Evolutionary conservation across 78 protist genomes (phyloP).

Genomic region (Diacronema lutheri): DNA sequence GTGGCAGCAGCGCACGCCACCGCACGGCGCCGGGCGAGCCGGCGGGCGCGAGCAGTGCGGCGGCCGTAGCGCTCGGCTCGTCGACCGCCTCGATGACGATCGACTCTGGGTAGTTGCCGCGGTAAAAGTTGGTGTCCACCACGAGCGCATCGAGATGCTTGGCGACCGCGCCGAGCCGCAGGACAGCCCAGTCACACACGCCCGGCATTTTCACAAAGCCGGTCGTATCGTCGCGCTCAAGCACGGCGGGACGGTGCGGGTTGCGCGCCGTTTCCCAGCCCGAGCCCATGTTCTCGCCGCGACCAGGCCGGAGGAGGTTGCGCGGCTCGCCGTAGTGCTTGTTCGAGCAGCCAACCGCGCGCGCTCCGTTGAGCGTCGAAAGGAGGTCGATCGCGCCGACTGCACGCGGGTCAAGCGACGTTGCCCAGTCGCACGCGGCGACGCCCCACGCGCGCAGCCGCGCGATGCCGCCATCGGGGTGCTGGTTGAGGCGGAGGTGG

Average conservation of each 20-base stretch:
- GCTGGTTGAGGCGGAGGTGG: constrained; percentile 65
- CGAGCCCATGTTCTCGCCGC: constrained; percentile 76
- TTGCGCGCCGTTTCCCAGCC: constrained; percentile 77
- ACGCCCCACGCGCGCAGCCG: constrained; percentile 49
- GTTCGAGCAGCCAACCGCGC: constrained; percentile 46
- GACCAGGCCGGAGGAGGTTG: constrained; percentile 71
- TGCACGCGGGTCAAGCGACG: neutral
- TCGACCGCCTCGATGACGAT: constrained; percentile 44
- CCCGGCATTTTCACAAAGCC: constrained; percentile 54
- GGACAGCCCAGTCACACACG: constrained; percentile 56
- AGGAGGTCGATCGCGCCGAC: constrained; percentile 12
- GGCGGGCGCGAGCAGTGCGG: neutral
- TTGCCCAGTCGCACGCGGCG: neutral
- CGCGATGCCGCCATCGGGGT: constrained; percentile 80
- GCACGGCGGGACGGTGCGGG: constrained; percentile 36
- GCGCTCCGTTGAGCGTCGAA: neutral
- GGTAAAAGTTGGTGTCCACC: constrained; percentile 77
- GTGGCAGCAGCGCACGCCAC: neutral
- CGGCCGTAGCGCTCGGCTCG: neutral
- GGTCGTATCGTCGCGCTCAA: constrained; percentile 3
- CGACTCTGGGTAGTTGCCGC: constrained; percentile 76
- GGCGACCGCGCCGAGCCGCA: constrained; percentile 14
- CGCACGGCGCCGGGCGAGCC: neutral
- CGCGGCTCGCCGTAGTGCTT: constrained; percentile 65
- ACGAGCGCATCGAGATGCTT: neutral